Evolutionary conservation across 768 basidiomycete species (phyloP).

Genomic region (Glaciozyma antarctica): DNA sequence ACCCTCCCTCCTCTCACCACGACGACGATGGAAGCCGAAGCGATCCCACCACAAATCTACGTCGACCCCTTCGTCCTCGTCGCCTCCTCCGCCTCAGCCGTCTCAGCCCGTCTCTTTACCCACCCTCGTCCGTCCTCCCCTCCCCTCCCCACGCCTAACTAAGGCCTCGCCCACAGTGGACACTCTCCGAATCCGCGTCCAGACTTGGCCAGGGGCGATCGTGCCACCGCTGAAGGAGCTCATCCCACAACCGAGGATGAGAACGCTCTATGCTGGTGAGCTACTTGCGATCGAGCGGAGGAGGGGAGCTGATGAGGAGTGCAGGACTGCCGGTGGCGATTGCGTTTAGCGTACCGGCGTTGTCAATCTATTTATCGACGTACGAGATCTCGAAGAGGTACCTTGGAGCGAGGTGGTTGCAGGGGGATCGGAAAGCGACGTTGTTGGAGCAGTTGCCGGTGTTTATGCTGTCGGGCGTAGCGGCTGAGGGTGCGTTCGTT

Average conservation of each 20-base stretch:
- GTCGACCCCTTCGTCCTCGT: slow-evolving; percentile 22
- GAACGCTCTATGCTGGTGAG: slow-evolving; percentile 28
- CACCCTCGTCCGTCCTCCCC: slow-evolving; percentile 28
- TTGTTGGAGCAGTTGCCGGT: slow-evolving; percentile 29
- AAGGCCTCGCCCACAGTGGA: slow-evolving; percentile 18
- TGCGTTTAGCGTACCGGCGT: slow-evolving; percentile 27
- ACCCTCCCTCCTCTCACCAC: too few relatives aligned
- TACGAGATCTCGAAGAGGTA: slow-evolving; percentile 31
- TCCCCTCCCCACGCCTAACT: background rate
- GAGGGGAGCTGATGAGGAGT: background rate
- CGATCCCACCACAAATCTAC: slow-evolving; percentile 1
- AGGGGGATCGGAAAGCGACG: slow-evolving; percentile 19
- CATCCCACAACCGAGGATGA: slow-evolving; percentile 20
- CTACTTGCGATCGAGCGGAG: background rate
- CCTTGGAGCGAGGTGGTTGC: slow-evolving; percentile 14
- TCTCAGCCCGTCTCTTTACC: slow-evolving; percentile 12
- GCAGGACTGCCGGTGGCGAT: slow-evolving; percentile 32
- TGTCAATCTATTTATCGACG: slow-evolving; percentile 28
- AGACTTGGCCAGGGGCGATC: slow-evolving; percentile 24
- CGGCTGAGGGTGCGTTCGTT: slow-evolving; percentile 25
- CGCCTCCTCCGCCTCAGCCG: slow-evolving; percentile 4
- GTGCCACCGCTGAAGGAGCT: slow-evolving; percentile 29
- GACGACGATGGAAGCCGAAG: too few relatives aligned
- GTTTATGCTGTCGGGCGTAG: slow-evolving; percentile 30
- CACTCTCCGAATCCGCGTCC: slow-evolving; percentile 30